A percentile compares a stretch with the other conserved stretches of the same genome.
These are phyloP conservation scores for Psidium friedrichsthalianum DNA, from an alignment of 345 rosid genomes.

Conservation along the genomic window DNA sequence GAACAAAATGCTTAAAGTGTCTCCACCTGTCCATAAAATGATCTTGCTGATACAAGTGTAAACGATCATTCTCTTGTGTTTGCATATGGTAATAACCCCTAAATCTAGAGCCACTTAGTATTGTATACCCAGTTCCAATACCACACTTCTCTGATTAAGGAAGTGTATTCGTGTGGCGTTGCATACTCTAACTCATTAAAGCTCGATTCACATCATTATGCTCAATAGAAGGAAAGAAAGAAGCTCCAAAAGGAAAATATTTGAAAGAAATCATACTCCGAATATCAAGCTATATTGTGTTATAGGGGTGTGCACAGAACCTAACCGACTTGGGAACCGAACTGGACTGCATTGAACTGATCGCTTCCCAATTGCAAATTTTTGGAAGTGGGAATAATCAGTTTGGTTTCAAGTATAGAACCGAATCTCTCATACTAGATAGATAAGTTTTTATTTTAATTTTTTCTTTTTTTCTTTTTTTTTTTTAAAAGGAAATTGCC, in stretches of 20 bases:
- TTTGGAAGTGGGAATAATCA: no score
- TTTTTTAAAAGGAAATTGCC: no score
- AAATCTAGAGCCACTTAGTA: not conserved
- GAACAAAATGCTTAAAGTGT: not conserved
- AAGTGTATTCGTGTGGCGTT: not conserved
- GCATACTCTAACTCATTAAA: not conserved
- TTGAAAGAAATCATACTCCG: not conserved
- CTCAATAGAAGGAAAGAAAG: not conserved
- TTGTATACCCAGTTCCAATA: not conserved
- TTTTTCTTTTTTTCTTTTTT: no score
- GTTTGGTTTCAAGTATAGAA: no score
- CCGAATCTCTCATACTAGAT: no score
- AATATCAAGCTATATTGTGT: not conserved
- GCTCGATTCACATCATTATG: not conserved
- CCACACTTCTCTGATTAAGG: not conserved
- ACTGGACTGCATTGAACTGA: no score
- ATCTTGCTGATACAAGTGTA: rapidly evolving
- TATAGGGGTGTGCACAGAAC: not conserved
- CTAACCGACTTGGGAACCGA: no score
- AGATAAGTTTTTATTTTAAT: no score
- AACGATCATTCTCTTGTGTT: not conserved
- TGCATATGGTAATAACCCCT: not conserved
- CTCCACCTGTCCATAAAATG: not conserved
- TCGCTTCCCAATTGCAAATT: no score
- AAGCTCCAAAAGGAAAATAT: not conserved